Conservation (phyloP, 768 basidiomycete species). For the Cystobasidiopsis lactophilus region DNA sequence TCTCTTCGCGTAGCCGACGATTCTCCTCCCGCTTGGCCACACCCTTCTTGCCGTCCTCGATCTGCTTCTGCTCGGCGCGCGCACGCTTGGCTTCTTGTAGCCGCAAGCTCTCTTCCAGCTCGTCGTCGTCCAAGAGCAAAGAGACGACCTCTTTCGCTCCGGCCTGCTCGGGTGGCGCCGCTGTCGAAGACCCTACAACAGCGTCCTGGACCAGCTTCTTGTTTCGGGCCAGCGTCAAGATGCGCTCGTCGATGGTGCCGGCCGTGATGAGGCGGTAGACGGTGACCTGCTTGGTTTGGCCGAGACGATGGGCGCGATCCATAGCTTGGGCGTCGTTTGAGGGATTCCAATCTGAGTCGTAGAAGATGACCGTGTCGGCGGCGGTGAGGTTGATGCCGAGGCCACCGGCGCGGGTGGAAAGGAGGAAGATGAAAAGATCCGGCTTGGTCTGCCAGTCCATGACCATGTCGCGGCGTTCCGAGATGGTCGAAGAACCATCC, state of each 20-base stretch:
- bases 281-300: slow-evolving; percentile 72
- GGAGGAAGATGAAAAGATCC: slow-evolving; percentile 78
- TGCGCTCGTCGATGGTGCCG: slow-evolving; percentile 91
- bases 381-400: slow-evolving; percentile 37
- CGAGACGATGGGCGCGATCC: slow-evolving; percentile 79
- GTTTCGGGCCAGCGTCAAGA: slow-evolving; percentile 66
- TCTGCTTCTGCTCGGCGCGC: slow-evolving; percentile 22
- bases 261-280: slow-evolving; percentile 35
- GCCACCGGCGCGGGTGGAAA: slow-evolving; percentile 76
- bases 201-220: slow-evolving; percentile 64
- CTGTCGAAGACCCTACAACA: slow-evolving; percentile 46
- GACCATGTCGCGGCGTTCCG: slow-evolving; percentile 95
- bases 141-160: slow-evolving; percentile 95
- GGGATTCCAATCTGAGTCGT: slow-evolving; percentile 95
- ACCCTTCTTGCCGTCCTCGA: slow-evolving; percentile 18
- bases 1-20: slow-evolving; percentile 19
- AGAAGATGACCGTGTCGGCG: slow-evolving; percentile 47
- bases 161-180: slow-evolving; percentile 23
- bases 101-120: slow-evolving; percentile 35
- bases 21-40: slow-evolving; percentile 17
- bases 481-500: slow-evolving; percentile 54
- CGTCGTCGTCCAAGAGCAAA: slow-evolving; percentile 79
- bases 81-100: slow-evolving; percentile 21
- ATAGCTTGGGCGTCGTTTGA: slow-evolving; percentile 55
- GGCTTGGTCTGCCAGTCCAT: slow-evolving; percentile 98